Evolutionary conservation across 768 basidiomycete species (phyloP).

Genomic region (Xanthoconium purpureum): DNA sequence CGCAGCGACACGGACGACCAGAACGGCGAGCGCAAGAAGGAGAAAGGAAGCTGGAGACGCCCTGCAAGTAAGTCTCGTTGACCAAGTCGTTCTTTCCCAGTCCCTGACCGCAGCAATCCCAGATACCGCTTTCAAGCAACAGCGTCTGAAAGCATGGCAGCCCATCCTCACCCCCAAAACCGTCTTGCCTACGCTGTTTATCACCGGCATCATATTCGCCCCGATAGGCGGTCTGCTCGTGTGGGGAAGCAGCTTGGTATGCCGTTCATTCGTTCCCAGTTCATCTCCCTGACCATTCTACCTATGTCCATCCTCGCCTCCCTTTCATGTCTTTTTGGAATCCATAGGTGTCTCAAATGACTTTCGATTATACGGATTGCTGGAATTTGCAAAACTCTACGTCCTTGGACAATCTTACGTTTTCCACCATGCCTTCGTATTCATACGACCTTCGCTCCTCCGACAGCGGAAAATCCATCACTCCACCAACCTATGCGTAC

Average conservation of each 20-base stretch:
- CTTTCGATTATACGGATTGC: conserved; percentile 93
- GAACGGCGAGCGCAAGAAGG: conserved; percentile 60
- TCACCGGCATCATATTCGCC: conserved; percentile 92
- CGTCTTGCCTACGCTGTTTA: conserved; percentile 93
- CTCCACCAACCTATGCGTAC: conserved; percentile 73
- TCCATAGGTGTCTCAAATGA: conserved; percentile 81
- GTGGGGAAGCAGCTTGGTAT: conserved; percentile 76
- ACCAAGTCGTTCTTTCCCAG: conserved; percentile 3
- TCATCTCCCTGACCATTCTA: conserved; percentile 12
- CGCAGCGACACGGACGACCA: conserved; percentile 37
- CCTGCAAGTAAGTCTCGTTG: conserved; percentile 67
- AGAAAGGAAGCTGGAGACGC: conserved; percentile 77
- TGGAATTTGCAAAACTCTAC: conserved; percentile 51
- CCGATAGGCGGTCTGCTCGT: conserved; percentile 94
- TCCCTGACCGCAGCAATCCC: conserved; percentile 13
- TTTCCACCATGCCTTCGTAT: conserved; percentile 58
- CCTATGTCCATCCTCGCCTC: neutral
- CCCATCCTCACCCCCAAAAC: conserved; percentile 98
- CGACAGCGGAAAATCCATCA: conserved; percentile 43
- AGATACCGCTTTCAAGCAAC: conserved; percentile 99
- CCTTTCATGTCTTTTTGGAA: neutral
- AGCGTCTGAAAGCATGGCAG: conserved; percentile 99
- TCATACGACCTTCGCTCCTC: conserved; percentile 65
- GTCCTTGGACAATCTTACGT: conserved; percentile 35
- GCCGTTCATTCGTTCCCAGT: conserved; percentile 29